Conservation (phyloP, 2,329 filamentous ascomycete species). For the Sporothrix inflata region DNA sequence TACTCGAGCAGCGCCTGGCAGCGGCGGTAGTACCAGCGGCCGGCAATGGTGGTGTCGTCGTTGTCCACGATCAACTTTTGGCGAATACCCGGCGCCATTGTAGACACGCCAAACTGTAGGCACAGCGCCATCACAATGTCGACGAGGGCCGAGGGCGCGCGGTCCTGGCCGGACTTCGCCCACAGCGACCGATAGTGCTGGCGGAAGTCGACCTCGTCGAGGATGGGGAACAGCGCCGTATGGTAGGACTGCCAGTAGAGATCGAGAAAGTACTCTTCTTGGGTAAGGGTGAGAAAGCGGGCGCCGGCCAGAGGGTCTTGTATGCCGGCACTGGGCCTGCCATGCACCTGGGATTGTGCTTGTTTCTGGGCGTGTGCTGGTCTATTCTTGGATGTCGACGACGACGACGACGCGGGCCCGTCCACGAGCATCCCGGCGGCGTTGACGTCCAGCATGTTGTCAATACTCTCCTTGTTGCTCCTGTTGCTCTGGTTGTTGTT, state of each 20-base stretch:
- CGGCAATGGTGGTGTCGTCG: slow-evolving; percentile 42
- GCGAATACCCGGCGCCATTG: slow-evolving; percentile 4
- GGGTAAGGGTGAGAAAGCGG: slow-evolving; percentile 27
- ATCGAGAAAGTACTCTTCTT: slow-evolving; percentile 53
- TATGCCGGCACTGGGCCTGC: not conserved
- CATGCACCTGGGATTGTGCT: not conserved
- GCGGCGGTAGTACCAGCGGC: slow-evolving; percentile 46
- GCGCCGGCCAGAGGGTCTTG: not conserved
- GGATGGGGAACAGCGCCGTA: slow-evolving; percentile 43
- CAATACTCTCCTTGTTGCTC: not conserved
- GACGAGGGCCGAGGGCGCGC: slow-evolving; percentile 49
- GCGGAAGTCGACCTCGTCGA: slow-evolving; percentile 51
- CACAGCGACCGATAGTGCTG: slow-evolving; percentile 45
- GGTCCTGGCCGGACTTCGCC: slow-evolving; percentile 33
- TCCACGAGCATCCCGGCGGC: not conserved
- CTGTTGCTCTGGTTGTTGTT: not conserved
- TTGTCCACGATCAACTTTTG: slow-evolving; percentile 21
- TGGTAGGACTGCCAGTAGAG: slow-evolving; percentile 55
- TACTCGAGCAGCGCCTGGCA: slow-evolving; percentile 43
- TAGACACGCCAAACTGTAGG: slow-evolving; percentile 47
- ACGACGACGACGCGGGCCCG: not conserved
- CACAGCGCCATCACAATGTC: slow-evolving; percentile 52
- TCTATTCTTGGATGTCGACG: not conserved
- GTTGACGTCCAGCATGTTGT: slow-evolving; percentile 22
- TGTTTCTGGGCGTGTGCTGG: not conserved